Evolutionary conservation across 2,329 filamentous ascomycete species (phyloP), one percentile per base, ranked within the genome.

Genomic region (Colletotrichum paranaense): DNA sequence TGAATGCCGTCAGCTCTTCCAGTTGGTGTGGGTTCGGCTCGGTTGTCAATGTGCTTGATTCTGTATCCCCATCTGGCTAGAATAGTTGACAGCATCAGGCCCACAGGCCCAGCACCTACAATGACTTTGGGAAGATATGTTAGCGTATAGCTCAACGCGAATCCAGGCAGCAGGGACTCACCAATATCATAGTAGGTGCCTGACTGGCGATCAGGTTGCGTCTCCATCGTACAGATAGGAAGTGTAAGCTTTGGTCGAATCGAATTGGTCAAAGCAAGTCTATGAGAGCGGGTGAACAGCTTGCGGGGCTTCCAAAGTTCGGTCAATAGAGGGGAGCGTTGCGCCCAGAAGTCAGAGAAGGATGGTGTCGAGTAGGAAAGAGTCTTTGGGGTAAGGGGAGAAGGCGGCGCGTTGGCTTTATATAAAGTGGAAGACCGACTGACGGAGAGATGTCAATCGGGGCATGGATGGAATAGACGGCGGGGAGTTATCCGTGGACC

Each of bases 1-100:
- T 98, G 95, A 71, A 98, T 97, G 75, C 95, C 95, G 83, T 98
- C 95, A 68, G 95, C 95, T 76, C 95, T 93, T 66, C 95, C 95
- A 24, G 95, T 97, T 2, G 91, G 80, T 14, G 95, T 98, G 19
- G 95, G 95, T 79, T 96, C 93, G 2, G 94, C 88, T 72, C 95
- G 90, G 84, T 97, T 97, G 84, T 98, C 95, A 80, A 98, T 95
- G 84, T 98, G 95, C 87, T 96, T 97, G 83, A 98, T 94, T 82
- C 91, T 95, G 87, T 98, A 98, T 24, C 95, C 95, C 94, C 95
- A 98, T 85, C 95, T 89, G 74, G 94, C 94, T 74, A 98, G 89
- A 80, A 94, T 96, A 35, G 95, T 95, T 9, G 95, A 97, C 28
- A 98, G 89, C 84, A 97, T 92, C 71, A 98, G 89, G 68, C 95